Evolutionary conservation across 2,329 filamentous ascomycete genomes (phyloP).

Genomic region (Xenosphaeropsis pyriputrescens): DNA sequence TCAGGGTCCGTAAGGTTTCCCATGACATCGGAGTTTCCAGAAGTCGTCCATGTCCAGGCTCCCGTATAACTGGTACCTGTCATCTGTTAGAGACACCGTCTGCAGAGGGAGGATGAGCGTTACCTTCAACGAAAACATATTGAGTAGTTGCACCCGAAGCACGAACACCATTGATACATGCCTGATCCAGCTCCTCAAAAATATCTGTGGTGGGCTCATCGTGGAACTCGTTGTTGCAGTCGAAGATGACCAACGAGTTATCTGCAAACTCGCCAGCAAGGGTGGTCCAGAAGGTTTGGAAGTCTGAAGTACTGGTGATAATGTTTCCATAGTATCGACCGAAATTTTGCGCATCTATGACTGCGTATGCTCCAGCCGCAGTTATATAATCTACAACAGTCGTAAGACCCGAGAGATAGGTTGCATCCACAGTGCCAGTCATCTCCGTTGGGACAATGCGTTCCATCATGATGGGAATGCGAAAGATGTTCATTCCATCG

Average conservation of each 20-base stretch:
- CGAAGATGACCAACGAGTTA: slow-evolving; percentile 20
- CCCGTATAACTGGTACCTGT: slow-evolving; percentile 17
- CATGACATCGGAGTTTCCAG: slow-evolving; percentile 27
- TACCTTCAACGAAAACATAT: slow-evolving; percentile 40
- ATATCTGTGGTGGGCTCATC: slow-evolving; percentile 21
- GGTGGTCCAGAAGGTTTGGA: slow-evolving; percentile 22
- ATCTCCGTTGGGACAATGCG: slow-evolving; percentile 31
- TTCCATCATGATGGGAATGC: slow-evolving; percentile 42
- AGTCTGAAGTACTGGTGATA: slow-evolving; percentile 17
- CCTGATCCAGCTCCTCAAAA: slow-evolving; percentile 23
- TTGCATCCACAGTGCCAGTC: slow-evolving; percentile 23
- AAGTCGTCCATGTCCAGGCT: slow-evolving; percentile 28
- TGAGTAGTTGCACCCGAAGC: slow-evolving; percentile 25
- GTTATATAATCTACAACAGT: slow-evolving; percentile 27
- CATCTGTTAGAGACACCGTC: too few relatives aligned
- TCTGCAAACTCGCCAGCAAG: slow-evolving; percentile 18
- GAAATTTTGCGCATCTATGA: slow-evolving; percentile 31
- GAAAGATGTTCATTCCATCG: slow-evolving; percentile 40
- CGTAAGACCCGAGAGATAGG: slow-evolving; percentile 26
- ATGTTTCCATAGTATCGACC: slow-evolving; percentile 25
- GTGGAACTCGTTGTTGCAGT: slow-evolving; percentile 27
- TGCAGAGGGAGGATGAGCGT: slow-evolving; percentile 12
- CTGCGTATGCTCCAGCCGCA: slow-evolving; percentile 24
- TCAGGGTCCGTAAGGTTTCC: slow-evolving; percentile 29
- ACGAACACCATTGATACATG: slow-evolving; percentile 22